Evolutionary conservation across 2,329 filamentous ascomycete genomes (phyloP), one percentile per base, ranked within the genome.

Genomic region (Colletotrichum paranaense): DNA sequence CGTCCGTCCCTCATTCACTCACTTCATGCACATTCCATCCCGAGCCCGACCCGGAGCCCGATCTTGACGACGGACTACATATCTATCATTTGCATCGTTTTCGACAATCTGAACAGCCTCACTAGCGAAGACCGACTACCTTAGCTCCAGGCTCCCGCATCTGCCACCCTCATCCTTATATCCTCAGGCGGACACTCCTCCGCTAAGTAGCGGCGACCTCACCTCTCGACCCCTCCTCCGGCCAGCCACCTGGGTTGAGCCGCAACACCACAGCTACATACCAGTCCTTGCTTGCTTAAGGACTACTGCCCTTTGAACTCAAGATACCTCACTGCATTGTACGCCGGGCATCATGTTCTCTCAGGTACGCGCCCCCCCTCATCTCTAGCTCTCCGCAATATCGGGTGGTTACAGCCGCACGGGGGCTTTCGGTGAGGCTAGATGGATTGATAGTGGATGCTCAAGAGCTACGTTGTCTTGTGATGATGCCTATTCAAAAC

Each of bases 41-140:
- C 66, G 67, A 73, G 53, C 70, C 66, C 60, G 67, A 58, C n/a
- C 53, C 69, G 64, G 60, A 70, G 46, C 56, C 46, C 49, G 56
- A 70, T 70, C 32, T 26, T 57, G 22, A 65, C 60, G 46, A 49
- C 16, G 24, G 42, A 30, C 46, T 22, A n/a, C 38, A 42, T 42
- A 38, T 42, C 53, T 32, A 9, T 14, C 55, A 42, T 28, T 58
- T 3, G 28, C 9, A 22, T 57, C 52, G 19, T 42, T 65, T 32
- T 30, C 24, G n/a, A n/a, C 5, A 3, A 38, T 30, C 46, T 62
- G 32, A 4, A 49, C 4, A 22, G n/a, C 12, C 42, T 32, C 38
- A 30, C 59, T 59, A 42, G 42, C 38, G 53, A 55, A 24, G 32
- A 57, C 62, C 66, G 30, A 32, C 30, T 9, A 32, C 30, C 4